Percentiles rank a stretch among this genome's conserved stretches.
These are phyloP conservation scores for Boletus insuetus DNA, from an alignment of 768 basidiomycete species.

Conservation along the genomic window DNA sequence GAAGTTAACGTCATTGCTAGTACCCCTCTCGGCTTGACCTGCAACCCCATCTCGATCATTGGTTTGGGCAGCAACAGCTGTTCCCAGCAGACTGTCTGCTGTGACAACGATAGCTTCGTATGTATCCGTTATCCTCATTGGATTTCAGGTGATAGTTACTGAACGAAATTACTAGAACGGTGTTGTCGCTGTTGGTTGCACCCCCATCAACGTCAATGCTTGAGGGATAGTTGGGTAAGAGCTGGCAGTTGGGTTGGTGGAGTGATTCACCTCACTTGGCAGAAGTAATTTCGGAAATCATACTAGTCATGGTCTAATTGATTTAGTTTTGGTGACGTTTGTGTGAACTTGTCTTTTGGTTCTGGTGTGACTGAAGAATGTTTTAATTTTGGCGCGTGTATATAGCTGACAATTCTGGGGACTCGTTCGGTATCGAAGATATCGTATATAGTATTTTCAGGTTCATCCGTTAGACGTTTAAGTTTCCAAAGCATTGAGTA, in stretches of 20 bases:
- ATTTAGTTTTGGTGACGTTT: too few species aligned
- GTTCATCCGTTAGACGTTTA: too few species aligned
- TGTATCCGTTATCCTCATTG: background rate
- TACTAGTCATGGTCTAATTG: background rate
- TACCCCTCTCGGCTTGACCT: background rate
- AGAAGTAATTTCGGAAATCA: too few species aligned
- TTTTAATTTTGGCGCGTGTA: too few species aligned
- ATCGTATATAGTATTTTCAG: too few species aligned
- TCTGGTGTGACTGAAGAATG: too few species aligned
- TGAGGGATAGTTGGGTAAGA: background rate
- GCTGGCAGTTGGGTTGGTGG: background rate
- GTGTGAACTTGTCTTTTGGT: too few species aligned
- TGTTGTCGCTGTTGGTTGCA: background rate
- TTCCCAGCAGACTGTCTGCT: slow-evolving; percentile 5
- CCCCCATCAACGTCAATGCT: background rate
- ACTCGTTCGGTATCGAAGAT: too few species aligned
- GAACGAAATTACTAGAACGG: background rate
- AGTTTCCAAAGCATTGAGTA: too few species aligned
- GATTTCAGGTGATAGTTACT: background rate
- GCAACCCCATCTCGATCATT: background rate
- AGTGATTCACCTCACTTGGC: background rate
- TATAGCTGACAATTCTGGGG: too few species aligned
- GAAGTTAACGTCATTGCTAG: background rate
- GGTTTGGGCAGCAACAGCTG: background rate
- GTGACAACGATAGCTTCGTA: background rate